Evolutionary conservation across 106 monocot genomes (phyloP), one percentile per base, ranked within the genome.

Genomic region (Dendrobium officinale): DNA sequence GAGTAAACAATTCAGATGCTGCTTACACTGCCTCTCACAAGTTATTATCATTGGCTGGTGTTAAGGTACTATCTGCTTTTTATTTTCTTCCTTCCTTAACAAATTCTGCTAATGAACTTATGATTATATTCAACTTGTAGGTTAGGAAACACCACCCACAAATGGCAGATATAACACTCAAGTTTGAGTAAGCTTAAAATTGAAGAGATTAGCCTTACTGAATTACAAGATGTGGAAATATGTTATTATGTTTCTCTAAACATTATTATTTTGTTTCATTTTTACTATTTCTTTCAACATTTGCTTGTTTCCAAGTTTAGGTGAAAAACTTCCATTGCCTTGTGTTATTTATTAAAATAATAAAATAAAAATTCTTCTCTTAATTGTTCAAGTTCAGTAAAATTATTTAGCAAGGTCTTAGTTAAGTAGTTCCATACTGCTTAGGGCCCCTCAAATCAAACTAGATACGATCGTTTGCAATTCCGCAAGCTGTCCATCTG

Each of bases 71-170:
- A 4, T 31, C 27, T 67, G 9, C 18, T 48, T 54, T 29, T 48
- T 6, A 8, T 79, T 18, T 45, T 56, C 56, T 4, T 55, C n/a
- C 42, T 49, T 47, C n/a, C 42, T 49, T 47, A 51, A 20, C 4
- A 55, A 41, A 3, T 15, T 44, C 67, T 78, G 16, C 9, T 73
- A 4, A 6, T n/a, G 15, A 15, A 55, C 9, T 75, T 9, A 77
- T 45, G 18, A 13, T 19, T 47, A 19, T 67, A 9, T 86, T 29
- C 47, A 64, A 67, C 54, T 59, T 84, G 76, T 58, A 97, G 96
- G 90, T 94, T 55, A 87, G 94, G 75, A 93, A 84, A 83, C 94
- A 94, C 84, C 90, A 88, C 55, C 93, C 96, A 48, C 78, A 94
- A 15, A 94, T 94, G 96, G 42, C 79, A 43, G 88, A 89, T 81